Evolutionary conservation across 192 early-diverging fungal species (phyloP).

Genomic region (Podila verticillata): DNA sequence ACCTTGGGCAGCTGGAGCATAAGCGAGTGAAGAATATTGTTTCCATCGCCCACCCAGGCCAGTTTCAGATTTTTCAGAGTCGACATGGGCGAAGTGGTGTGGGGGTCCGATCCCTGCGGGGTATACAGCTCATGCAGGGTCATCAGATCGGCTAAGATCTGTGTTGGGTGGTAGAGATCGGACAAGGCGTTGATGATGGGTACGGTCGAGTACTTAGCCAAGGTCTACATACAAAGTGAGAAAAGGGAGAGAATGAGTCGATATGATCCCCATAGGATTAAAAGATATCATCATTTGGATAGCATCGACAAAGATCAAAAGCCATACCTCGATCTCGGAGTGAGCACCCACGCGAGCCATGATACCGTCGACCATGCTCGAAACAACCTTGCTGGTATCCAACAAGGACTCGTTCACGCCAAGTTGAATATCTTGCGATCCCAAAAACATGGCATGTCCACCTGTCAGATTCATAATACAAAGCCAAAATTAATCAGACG

Average conservation of each 20-base stretch:
- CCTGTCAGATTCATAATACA: slow-evolving; percentile 57
- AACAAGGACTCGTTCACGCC: slow-evolving; percentile 94
- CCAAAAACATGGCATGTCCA: slow-evolving; percentile 96
- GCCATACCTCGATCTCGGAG: slow-evolving; percentile 82
- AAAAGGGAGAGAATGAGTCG: neutral
- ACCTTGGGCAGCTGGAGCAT: slow-evolving; percentile 89
- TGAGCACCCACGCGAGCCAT: slow-evolving; percentile 94
- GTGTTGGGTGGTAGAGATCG: slow-evolving; percentile 95
- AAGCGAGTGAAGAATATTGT: slow-evolving; percentile 95
- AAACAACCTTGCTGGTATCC: slow-evolving; percentile 92
- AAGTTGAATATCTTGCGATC: slow-evolving; percentile 94
- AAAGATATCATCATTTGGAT: neutral
- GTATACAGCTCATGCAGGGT: slow-evolving; percentile 88
- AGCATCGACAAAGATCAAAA: neutral
- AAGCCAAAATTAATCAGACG: neutral
- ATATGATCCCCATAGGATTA: neutral
- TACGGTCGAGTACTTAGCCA: slow-evolving; percentile 88
- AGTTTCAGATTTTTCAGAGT: slow-evolving; percentile 79
- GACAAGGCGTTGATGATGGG: slow-evolving; percentile 98
- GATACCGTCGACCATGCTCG: slow-evolving; percentile 95
- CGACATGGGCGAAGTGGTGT: slow-evolving; percentile 58
- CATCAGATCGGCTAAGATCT: slow-evolving; percentile 95
- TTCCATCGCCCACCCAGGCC: slow-evolving; percentile 99
- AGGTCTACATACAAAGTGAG: slow-evolving; percentile 54
- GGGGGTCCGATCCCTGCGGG: slow-evolving; percentile 50